A percentile compares a stretch with the other conserved stretches of the same genome.
Conservation (phyloP, 2,329 filamentous ascomycete species). For the Fusarium dlaminii region DNA sequence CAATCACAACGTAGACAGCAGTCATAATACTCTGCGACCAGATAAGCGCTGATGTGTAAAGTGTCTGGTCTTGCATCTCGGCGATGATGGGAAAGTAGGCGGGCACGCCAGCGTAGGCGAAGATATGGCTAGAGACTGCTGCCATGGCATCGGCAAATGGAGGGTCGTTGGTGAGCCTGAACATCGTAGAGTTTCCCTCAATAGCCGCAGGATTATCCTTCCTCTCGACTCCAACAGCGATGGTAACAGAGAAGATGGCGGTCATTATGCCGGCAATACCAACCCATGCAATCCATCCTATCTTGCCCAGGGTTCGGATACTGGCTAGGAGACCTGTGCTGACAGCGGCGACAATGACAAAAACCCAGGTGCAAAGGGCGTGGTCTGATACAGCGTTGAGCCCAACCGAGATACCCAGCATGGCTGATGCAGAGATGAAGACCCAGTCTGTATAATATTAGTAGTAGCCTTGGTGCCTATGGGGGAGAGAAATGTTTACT, state of each 20-base stretch:
- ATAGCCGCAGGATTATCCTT: constrained; percentile 39
- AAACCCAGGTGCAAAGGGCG: constrained; percentile 51
- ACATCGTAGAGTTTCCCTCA: constrained; percentile 41
- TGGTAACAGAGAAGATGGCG: constrained; percentile 41
- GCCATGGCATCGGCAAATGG: constrained; percentile 44
- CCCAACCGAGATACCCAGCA: constrained; percentile 52
- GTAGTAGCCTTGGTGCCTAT: neutral
- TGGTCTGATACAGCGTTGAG: constrained; percentile 52
- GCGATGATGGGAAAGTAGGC: constrained; percentile 47
- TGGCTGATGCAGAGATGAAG: constrained; percentile 50
- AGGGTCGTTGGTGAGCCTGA: constrained; percentile 43
- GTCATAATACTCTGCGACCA: constrained; percentile 42
- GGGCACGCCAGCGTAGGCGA: constrained; percentile 50
- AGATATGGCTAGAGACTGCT: constrained; percentile 47
- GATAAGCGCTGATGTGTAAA: constrained; percentile 43
- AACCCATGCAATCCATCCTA: constrained; percentile 47
- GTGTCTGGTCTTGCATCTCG: constrained; percentile 47
- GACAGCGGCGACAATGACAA: constrained; percentile 48
- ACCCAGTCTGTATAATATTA: constrained; percentile 36
- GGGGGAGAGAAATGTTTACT: constrained; percentile 34
- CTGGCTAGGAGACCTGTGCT: constrained; percentile 43
- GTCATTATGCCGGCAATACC: constrained; percentile 44
- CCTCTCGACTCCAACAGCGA: constrained; percentile 46
- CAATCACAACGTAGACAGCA: constrained; percentile 47
- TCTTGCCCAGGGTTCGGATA: constrained; percentile 44